Evolutionary conservation across 345 rosid genomes (phyloP), one percentile per base, ranked within the genome.

Genomic region (Lepidium africanum): DNA sequence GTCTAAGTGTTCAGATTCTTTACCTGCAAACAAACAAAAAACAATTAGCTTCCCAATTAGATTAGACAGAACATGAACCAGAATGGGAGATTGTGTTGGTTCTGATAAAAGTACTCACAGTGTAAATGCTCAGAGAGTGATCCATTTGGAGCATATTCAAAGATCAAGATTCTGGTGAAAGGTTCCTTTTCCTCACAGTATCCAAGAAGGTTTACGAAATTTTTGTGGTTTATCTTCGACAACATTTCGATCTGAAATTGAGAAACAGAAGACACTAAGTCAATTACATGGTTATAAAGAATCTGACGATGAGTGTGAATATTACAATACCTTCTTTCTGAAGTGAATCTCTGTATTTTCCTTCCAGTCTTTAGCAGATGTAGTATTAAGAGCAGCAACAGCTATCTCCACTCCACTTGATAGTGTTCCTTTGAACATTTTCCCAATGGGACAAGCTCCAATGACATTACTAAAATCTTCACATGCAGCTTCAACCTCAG

Each of bases 391-490:
- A 69, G 92, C 83, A 59, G 80, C 86, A 78, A 94, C 99, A 38
- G 95, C 91, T 50, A 94, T 94, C 79, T 94, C 99, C 59, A 84
- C 90, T 21, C 93, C 99, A 47, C 78, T 87, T 5, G 99, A 94
- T 45, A 94, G 59, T 69, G 97, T 91, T 40, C 99, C 99, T 82
- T 94, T 94, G 67, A 84, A 94, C 42, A 89, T 77, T 0, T 77
- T 88, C 27, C 95, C 95, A 62, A 82, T 72, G 12, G 89, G 75
- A 32, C 91, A 89, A 2, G 90, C 74, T 51, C 90, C 90, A 46
- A 91, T 85, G 56, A 94, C 88, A 69, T 94, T 94, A 69, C 97
- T 87, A 75, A 94, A 94, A 78, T 94, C 99, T 79, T 94, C 99
- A 71, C 97, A 91, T 46, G 97, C 99, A 33, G 83, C 84, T 78